Evolutionary conservation across 129 eudicot genomes (phyloP).

Genomic region (Flaveria brownii): DNA sequence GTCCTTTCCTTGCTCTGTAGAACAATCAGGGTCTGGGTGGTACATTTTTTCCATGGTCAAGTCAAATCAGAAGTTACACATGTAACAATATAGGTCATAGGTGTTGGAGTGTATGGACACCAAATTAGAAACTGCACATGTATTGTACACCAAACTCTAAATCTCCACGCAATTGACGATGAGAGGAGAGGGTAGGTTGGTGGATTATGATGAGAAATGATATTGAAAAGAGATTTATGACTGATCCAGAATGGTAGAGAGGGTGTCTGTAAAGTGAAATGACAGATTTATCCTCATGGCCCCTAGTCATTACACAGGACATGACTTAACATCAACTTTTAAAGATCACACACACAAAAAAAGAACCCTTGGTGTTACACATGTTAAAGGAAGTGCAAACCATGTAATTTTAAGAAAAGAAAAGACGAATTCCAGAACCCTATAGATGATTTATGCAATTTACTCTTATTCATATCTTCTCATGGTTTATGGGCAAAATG

Average conservation of each 20-base stretch:
- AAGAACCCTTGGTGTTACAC: neutral
- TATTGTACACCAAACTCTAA: too few species aligned
- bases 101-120: too few species aligned
- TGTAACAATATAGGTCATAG: too few species aligned
- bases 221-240: neutral
- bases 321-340: neutral
- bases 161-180: neutral
- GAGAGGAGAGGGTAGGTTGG: neutral
- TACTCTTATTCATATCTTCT: neutral
- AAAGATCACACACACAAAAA: neutral
- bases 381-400: neutral
- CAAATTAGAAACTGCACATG: too few species aligned
- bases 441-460: neutral
- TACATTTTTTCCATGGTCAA: too few species aligned
- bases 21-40: too few species aligned
- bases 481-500: neutral
- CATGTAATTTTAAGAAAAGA: neutral
- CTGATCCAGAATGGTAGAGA: neutral
- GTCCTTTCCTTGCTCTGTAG: too few species aligned
- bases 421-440: neutral
- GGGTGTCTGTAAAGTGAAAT: neutral
- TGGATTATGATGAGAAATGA: neutral
- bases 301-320: neutral
- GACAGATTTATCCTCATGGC: neutral
- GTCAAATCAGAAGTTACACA: too few species aligned